A percentile compares a stretch with the other conserved stretches of the same genome.
These are phyloP conservation scores for Monosporascus cannonballus DNA, from an alignment of 2,329 filamentous ascomycete species.

Conservation along the genomic window DNA sequence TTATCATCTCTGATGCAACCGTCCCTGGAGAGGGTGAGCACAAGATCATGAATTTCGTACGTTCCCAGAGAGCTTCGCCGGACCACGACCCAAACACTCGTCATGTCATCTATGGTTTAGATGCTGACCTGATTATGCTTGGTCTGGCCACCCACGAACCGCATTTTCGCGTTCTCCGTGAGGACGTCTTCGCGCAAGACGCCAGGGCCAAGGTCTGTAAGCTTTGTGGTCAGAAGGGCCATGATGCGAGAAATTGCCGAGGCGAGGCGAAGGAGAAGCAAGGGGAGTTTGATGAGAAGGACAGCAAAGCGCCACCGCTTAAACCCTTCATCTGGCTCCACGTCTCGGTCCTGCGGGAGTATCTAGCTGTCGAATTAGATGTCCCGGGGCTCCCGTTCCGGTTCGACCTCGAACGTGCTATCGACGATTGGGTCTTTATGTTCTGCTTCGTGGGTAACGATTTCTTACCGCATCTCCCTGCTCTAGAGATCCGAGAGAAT, in stretches of 20 bases:
- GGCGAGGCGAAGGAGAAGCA: constrained; percentile 73
- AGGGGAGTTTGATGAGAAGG: constrained; percentile 77
- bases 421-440: constrained; percentile 99
- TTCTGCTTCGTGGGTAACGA: constrained; percentile 99
- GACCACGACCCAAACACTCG: constrained; percentile 94
- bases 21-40: constrained; percentile 98
- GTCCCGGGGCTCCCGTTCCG: constrained; percentile 77
- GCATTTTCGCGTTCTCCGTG: constrained; percentile 89
- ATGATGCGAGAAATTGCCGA: constrained; percentile 79
- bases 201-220: constrained; percentile 76
- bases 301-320: constrained; percentile 53
- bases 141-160: constrained; percentile 96
- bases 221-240: constrained; percentile 86
- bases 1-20: constrained; percentile 97
- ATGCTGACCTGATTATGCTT: constrained; percentile 98
- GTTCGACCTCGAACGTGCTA: constrained; percentile 87
- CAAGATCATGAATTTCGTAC: constrained; percentile 98
- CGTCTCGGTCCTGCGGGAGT: constrained; percentile 85
- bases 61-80: constrained; percentile 83
- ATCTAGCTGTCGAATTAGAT: constrained; percentile 82
- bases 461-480: constrained; percentile 95
- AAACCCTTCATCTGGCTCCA: constrained; percentile 99
- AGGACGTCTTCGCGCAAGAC: constrained; percentile 94
- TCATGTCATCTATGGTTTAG: constrained; percentile 95
- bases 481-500: constrained; percentile 92